phyloP scores from a whole-genome alignment of 2,329 filamentous ascomycete genomes.

The Monosporascus sp. region DNA sequence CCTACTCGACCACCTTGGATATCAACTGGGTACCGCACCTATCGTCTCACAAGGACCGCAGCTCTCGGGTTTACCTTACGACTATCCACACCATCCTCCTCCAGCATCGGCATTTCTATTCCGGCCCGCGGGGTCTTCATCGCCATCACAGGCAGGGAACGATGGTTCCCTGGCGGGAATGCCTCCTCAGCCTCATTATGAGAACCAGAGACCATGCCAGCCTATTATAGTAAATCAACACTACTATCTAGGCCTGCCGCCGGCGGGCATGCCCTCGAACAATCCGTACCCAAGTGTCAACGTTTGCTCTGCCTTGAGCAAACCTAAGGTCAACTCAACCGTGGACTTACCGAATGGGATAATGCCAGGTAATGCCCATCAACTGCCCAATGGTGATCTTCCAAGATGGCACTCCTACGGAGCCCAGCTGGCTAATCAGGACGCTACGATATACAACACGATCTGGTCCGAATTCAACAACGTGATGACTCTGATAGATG shows the following conservation, averaged over 20 bases:
- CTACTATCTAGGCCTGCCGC: slow-evolving; percentile 36
- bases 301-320: slow-evolving; percentile 21
- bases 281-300: slow-evolving; percentile 12
- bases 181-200: slow-evolving; percentile 19
- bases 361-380: slow-evolving; percentile 28
- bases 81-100: neutral
- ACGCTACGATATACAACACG: slow-evolving; percentile 48
- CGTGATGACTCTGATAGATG: slow-evolving; percentile 67
- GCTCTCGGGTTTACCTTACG: neutral
- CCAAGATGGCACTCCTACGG: slow-evolving; percentile 36
- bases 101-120: neutral
- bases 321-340: slow-evolving; percentile 37
- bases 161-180: slow-evolving; percentile 15
- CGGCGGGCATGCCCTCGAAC: slow-evolving; percentile 11
- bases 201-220: slow-evolving; percentile 22
- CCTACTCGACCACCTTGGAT: slow-evolving; percentile 13
- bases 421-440: slow-evolving; percentile 39
- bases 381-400: slow-evolving; percentile 38
- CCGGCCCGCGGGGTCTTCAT: slow-evolving; percentile 6
- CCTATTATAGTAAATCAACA: slow-evolving; percentile 48
- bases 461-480: slow-evolving; percentile 59
- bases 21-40: slow-evolving; percentile 5
- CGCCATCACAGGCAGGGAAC: slow-evolving; percentile 12
- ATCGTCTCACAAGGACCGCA: neutral
- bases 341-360: slow-evolving; percentile 37